These are phyloP conservation scores for Parsonsia alboflavescens DNA, from an alignment of 257 asterid species.

Conservation along the genomic window DNA sequence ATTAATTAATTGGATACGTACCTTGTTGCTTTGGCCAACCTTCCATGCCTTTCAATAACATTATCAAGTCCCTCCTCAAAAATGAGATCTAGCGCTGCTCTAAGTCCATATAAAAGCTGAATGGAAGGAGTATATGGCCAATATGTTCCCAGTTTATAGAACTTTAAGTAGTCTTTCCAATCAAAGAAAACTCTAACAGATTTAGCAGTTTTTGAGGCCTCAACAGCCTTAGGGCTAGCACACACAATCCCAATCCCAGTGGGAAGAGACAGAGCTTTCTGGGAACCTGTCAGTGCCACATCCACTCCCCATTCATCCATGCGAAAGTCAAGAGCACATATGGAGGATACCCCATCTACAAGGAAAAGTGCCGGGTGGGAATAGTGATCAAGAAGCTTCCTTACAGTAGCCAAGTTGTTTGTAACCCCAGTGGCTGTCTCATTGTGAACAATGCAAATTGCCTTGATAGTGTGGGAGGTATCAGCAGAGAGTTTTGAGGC, in stretches of 20 bases:
- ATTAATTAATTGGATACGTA: too few relatives aligned
- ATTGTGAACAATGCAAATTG: constrained; percentile 93
- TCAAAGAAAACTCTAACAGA: constrained; percentile 95
- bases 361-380: constrained; percentile 88
- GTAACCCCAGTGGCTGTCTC: constrained; percentile 99
- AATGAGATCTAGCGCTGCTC: constrained; percentile 83
- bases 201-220: constrained; percentile 80
- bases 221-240: constrained; percentile 92
- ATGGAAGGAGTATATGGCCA: constrained; percentile 99
- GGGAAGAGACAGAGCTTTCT: constrained; percentile 94
- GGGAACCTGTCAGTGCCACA: constrained; percentile 95
- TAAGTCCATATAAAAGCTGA: constrained; percentile 85
- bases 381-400: constrained; percentile 88
- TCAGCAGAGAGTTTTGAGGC: constrained; percentile 81
- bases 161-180: constrained; percentile 92
- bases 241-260: constrained; percentile 95
- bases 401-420: constrained; percentile 87
- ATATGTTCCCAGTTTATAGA: constrained; percentile 84
- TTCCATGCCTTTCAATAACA: constrained; percentile 73
- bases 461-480: constrained; percentile 75
- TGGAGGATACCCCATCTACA: constrained; percentile 97
- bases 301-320: constrained; percentile 99
- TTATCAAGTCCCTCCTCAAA: constrained; percentile 98
- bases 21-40: constrained; percentile 96
- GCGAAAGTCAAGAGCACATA: constrained; percentile 95